Conservation (phyloP, 371 early-diverging fungal species). For the Apophysomyces variabilis region DNA sequence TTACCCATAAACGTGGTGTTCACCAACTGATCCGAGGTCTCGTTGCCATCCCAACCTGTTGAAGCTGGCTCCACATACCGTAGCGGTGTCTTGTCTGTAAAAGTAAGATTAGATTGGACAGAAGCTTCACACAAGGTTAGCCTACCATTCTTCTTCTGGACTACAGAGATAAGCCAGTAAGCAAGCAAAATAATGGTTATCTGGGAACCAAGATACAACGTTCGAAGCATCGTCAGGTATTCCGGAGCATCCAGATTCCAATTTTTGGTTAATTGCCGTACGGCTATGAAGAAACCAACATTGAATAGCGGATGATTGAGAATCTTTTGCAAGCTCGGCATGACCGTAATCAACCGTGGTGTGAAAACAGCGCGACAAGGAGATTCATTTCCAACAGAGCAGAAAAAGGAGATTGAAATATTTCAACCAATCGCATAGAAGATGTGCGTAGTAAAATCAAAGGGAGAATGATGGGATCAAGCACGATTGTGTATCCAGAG, state of each 20-base stretch:
- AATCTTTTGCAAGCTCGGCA: constrained; percentile 26
- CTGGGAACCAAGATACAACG: constrained; percentile 39
- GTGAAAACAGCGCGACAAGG: no score
- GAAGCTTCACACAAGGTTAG: background rate
- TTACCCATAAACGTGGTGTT: constrained; percentile 41
- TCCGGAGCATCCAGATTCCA: constrained; percentile 37
- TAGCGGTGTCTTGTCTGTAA: constrained; percentile 40
- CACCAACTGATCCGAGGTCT: constrained; percentile 35
- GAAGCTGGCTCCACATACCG: constrained; percentile 44
- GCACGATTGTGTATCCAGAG: no score
- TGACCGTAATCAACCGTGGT: background rate
- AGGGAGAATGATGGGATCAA: no score
- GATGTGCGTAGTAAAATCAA: no score
- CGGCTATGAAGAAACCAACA: constrained; percentile 34
- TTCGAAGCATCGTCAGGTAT: constrained; percentile 33
- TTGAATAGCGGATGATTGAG: constrained; percentile 42
- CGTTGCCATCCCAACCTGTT: constrained; percentile 48
- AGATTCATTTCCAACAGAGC: no score
- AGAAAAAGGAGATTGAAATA: no score
- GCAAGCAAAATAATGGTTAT: constrained; percentile 28
- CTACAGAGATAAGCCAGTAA: constrained; percentile 36
- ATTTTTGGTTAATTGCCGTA: constrained; percentile 39
- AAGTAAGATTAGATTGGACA: background rate
- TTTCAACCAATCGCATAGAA: no score
- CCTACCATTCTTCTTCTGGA: constrained; percentile 48